phyloP scores from a whole-genome alignment of 495 filamentous ascomycete genomes.

The Terfezia claveryi region DNA sequence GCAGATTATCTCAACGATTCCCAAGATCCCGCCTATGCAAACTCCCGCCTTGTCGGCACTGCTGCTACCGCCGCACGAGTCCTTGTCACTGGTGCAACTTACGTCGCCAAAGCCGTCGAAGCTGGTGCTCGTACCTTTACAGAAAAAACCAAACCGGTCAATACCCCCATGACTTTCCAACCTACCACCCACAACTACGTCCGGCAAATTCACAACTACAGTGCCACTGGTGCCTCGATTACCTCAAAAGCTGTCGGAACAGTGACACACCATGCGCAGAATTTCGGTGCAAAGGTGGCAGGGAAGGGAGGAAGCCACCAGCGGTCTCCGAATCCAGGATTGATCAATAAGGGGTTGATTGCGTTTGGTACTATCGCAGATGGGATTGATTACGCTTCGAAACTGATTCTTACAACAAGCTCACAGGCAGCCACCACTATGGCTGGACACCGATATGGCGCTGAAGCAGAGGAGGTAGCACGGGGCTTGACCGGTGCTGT shows the following conservation, averaged over 20 bases:
- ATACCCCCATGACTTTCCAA: constrained; percentile 68
- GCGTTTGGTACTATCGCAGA: constrained; percentile 91
- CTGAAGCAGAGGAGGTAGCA: constrained; percentile 57
- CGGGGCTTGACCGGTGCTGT: constrained; percentile 57
- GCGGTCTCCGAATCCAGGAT: constrained; percentile 52
- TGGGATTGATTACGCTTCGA: constrained; percentile 67
- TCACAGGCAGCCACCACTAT: constrained; percentile 57
- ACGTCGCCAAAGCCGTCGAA: constrained; percentile 56
- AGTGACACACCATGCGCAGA: constrained; percentile 63
- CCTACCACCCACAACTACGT: constrained; percentile 66
- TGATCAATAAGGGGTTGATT: constrained; percentile 87
- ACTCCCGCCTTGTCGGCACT: constrained; percentile 67
- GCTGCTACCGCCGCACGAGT: constrained; percentile 78
- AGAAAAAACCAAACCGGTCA: constrained; percentile 48
- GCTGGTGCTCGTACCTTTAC: constrained; percentile 61
- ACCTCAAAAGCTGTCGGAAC: constrained; percentile 72
- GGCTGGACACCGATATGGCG: constrained; percentile 63
- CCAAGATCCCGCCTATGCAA: constrained; percentile 70
- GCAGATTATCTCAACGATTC: constrained; percentile 62
- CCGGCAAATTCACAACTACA: constrained; percentile 64
- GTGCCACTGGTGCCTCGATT: constrained; percentile 49
- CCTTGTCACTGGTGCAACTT: constrained; percentile 66
- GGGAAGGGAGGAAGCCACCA: constrained; percentile 31
- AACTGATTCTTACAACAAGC: constrained; percentile 47
- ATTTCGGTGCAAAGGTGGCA: constrained; percentile 53